Conservation (phyloP, 495 filamentous ascomycete species). For the Neurospora terricola region DNA sequence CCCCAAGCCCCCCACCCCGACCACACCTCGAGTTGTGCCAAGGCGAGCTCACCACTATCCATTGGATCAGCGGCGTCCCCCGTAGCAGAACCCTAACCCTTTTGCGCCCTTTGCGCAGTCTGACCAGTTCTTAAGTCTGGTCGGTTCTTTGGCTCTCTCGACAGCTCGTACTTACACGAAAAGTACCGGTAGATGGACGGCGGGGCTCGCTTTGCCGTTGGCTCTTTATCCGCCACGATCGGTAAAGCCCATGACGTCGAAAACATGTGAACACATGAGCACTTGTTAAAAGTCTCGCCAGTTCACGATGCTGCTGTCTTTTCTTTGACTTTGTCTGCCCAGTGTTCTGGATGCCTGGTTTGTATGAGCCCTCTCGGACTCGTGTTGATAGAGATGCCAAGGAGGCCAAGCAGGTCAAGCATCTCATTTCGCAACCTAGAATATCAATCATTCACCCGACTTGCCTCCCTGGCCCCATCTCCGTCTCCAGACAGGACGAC, state of each 20-base stretch:
- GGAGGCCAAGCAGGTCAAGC: not conserved
- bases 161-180: not conserved
- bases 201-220: not conserved
- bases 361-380: not conserved
- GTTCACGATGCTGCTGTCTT: not conserved
- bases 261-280: not conserved
- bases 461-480: not conserved
- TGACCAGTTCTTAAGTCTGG: not conserved
- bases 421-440: not conserved
- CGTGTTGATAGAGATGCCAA: not conserved
- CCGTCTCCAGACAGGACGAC: not conserved
- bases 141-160: not conserved
- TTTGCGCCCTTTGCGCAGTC: not conserved
- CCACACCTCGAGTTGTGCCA: not conserved
- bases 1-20: not conserved
- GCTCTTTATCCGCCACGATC: not conserved
- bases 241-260: not conserved
- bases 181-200: not conserved
- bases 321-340: not conserved
- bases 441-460: not conserved
- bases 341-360: not conserved
- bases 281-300: not conserved
- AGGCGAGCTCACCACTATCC: not conserved
- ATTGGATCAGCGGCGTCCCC: not conserved
- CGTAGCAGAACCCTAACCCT: not conserved